Evolutionary conservation across 2,329 filamentous ascomycete species (phyloP).

Genomic region (Rutstroemia sp.): DNA sequence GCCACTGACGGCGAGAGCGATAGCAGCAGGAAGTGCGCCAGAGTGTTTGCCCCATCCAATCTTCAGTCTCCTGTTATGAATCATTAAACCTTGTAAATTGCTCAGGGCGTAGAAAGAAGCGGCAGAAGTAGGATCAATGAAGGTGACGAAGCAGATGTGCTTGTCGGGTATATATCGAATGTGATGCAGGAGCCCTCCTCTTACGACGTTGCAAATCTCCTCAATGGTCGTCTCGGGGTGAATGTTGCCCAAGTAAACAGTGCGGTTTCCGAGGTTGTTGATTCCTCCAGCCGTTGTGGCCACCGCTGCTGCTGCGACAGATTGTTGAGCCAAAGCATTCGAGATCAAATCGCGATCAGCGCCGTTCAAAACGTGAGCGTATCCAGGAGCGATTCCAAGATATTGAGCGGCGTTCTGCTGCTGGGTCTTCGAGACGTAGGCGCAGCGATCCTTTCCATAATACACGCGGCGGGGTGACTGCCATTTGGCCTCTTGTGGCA

Average conservation of each 20-base stretch:
- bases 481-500: constrained; percentile 96
- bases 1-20: constrained; percentile 90
- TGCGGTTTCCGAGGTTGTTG: constrained; percentile 94
- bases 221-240: constrained; percentile 98
- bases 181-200: constrained; percentile 90
- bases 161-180: constrained; percentile 99
- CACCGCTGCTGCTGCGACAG: constrained; percentile 90
- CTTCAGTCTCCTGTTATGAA: constrained; percentile 95
- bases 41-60: constrained; percentile 99
- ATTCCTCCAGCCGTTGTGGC: constrained; percentile 94
- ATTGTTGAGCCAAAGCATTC: constrained; percentile 92
- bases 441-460: constrained; percentile 97
- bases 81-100: constrained; percentile 97
- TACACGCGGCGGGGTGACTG: constrained; percentile 91
- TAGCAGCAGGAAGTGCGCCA: constrained; percentile 88
- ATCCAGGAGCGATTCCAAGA: constrained; percentile 90
- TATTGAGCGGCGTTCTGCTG: constrained; percentile 99
- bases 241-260: constrained; percentile 97
- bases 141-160: constrained; percentile 99
- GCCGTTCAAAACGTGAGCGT: constrained; percentile 91
- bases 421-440: constrained; percentile 98
- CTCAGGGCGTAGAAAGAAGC: constrained; percentile 97
- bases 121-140: constrained; percentile 96
- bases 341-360: constrained; percentile 96
- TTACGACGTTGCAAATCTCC: constrained; percentile 98